Evolutionary conservation across 768 basidiomycete species (phyloP).

Genomic region (Russula brevipes): DNA sequence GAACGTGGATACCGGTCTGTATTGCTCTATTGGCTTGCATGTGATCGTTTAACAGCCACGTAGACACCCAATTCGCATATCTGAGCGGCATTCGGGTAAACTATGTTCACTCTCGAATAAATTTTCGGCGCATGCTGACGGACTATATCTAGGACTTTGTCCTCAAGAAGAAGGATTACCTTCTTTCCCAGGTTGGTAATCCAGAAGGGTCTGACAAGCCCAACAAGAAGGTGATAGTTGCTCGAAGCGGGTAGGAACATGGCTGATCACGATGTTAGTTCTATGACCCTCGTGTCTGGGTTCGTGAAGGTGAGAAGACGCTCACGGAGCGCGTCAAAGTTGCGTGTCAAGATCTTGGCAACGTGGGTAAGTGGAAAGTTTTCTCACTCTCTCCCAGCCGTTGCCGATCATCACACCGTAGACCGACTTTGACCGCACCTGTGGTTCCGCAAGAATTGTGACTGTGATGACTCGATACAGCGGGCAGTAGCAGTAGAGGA

Average conservation of each 20-base stretch:
- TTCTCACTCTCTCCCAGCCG: background rate
- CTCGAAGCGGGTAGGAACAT: background rate
- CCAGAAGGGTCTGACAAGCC: slow-evolving; percentile 96
- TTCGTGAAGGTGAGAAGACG: slow-evolving; percentile 97
- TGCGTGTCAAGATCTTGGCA: slow-evolving; percentile 88
- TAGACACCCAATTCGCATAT: slow-evolving; percentile 89
- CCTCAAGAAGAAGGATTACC: slow-evolving; percentile 78
- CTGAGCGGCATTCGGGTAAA: slow-evolving; percentile 73
- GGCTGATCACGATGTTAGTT: slow-evolving; percentile 40
- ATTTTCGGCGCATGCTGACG: background rate
- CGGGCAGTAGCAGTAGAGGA: background rate
- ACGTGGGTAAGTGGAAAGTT: slow-evolving; percentile 27
- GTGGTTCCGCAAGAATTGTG: background rate
- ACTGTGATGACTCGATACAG: background rate
- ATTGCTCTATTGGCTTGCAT: background rate
- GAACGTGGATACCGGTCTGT: slow-evolving; percentile 87
- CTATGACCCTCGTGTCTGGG: slow-evolving; percentile 98
- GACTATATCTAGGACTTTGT: slow-evolving; percentile 65
- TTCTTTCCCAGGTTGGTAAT: slow-evolving; percentile 90
- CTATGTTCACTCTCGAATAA: background rate
- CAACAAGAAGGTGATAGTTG: slow-evolving; percentile 82
- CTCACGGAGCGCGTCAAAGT: slow-evolving; percentile 81
- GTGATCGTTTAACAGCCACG: slow-evolving; percentile 12
- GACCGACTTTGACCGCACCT: slow-evolving; percentile 10
- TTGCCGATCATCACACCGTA: background rate